Conservation (phyloP, 1,284 basidiomycete species). For the Kwoniella shivajii region DNA sequence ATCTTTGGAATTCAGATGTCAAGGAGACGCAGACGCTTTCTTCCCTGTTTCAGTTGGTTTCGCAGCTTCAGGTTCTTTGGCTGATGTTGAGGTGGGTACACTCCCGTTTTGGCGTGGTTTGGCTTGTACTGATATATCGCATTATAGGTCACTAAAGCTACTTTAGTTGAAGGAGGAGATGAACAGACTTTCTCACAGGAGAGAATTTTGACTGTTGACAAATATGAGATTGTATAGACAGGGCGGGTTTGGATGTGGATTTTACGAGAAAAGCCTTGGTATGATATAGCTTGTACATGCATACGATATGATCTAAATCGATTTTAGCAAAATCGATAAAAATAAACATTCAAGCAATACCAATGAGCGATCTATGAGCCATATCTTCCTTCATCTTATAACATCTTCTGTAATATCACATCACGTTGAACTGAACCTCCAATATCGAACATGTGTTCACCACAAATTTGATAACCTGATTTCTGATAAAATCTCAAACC, state of each 20-base stretch:
- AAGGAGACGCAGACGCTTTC: conserved; percentile 79
- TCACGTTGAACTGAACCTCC: conserved; percentile 24
- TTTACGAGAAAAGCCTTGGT: not conserved
- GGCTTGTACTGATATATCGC: not conserved
- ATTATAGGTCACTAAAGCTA: conserved; percentile 59
- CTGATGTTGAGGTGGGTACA: conserved; percentile 64
- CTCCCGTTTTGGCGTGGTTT: not conserved
- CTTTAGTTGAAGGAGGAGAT: conserved; percentile 63
- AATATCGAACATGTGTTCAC: conserved; percentile 24
- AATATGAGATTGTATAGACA: conserved; percentile 60
- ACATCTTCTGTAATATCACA: conserved; percentile 25
- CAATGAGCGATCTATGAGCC: too few relatives aligned
- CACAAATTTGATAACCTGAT: conserved; percentile 26
- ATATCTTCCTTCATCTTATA: too few relatives aligned
- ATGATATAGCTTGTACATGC: conserved; percentile 8
- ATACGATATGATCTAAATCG: conserved; percentile 13
- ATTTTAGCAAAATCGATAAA: too few relatives aligned
- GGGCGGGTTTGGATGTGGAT: not conserved
- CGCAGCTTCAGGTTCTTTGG: conserved; percentile 73
- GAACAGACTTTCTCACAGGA: conserved; percentile 76
- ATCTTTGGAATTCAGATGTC: conserved; percentile 83
- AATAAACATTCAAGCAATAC: too few relatives aligned
- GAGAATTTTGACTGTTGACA: conserved; percentile 68
- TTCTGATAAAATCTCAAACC: conserved; percentile 37
- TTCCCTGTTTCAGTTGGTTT: conserved; percentile 91